A percentile compares a stretch with the other conserved stretches of the same genome.
Evolutionary conservation across 169 alveolate species (phyloP).

Genomic region (Cyclospora cayetanensis): DNA sequence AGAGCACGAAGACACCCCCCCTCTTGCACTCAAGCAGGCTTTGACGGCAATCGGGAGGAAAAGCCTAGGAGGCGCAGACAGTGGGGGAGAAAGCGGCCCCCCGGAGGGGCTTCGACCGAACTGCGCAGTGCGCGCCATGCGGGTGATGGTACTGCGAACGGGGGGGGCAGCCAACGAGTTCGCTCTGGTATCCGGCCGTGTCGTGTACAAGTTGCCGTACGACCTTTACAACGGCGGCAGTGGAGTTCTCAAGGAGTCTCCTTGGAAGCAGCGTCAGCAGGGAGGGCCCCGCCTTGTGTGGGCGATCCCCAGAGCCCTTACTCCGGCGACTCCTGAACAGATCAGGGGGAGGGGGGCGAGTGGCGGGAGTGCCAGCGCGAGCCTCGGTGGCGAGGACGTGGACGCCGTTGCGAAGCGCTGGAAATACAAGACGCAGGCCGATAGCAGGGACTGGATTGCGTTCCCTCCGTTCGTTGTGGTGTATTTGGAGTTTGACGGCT

Average conservation of each 20-base stretch:
- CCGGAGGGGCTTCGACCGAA: conserved; percentile 37
- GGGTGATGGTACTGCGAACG: conserved; percentile 47
- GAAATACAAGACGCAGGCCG: conserved; percentile 55
- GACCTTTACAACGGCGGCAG: conserved; percentile 56
- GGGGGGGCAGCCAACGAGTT: conserved; percentile 41
- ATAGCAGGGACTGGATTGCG: conserved; percentile 58
- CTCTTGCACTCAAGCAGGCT: background rate
- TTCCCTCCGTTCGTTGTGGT: conserved; percentile 66
- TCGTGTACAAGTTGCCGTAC: conserved; percentile 52
- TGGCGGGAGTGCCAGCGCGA: background rate
- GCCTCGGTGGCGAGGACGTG: background rate
- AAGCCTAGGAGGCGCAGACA: background rate
- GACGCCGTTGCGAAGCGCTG: conserved; percentile 35
- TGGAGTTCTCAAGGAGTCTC: background rate
- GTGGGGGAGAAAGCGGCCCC: background rate
- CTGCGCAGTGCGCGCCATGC: conserved; percentile 53
- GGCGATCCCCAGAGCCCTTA: conserved; percentile 55
- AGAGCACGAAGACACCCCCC: conserved; percentile 15
- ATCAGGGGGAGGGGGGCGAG: background rate
- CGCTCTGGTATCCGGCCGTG: conserved; percentile 35
- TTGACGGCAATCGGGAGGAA: background rate
- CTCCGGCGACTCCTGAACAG: conserved; percentile 11
- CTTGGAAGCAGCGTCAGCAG: background rate
- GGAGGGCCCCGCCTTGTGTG: conserved; percentile 7
- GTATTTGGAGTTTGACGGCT: conserved; percentile 44